Evolutionary conservation across 2,329 filamentous ascomycete genomes (phyloP).

Genomic region (Ilyonectria robusta): DNA sequence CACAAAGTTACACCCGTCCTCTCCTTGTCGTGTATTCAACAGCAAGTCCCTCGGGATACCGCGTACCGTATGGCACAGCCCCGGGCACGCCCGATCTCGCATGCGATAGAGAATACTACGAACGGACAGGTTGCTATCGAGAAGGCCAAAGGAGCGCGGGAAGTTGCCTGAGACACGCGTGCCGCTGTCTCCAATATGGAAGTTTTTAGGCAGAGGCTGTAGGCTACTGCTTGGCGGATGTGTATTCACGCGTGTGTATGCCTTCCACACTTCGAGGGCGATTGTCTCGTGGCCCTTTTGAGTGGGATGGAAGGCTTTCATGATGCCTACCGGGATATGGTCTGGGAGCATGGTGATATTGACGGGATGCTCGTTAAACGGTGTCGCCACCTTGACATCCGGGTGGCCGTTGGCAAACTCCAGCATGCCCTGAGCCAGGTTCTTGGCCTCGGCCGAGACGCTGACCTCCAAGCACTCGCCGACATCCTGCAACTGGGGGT

Average conservation of each 20-base stretch:
- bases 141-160: not conserved
- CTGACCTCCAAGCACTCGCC: not conserved
- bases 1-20: not conserved
- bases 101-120: not conserved
- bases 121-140: not conserved
- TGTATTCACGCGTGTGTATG: not conserved
- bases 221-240: not conserved
- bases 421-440: not conserved
- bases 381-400: not conserved
- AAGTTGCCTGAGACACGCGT: not conserved
- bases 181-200: not conserved
- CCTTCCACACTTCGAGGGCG: conserved; percentile 32
- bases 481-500: not conserved
- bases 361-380: conserved; percentile 14
- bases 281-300: conserved; percentile 9
- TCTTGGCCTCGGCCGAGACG: not conserved
- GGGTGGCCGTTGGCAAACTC: not conserved
- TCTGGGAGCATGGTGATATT: conserved; percentile 10
- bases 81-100: not conserved
- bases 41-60: not conserved
- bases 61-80: not conserved
- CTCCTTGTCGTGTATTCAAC: not conserved
- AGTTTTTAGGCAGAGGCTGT: not conserved
- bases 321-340: conserved; percentile 15
- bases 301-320: conserved; percentile 20